A percentile compares a stretch with the other conserved stretches of the same genome.
These are phyloP conservation scores for Ophiocordyceps robertsii DNA, from an alignment of 2,329 filamentous ascomycete genomes.

Conservation along the genomic window DNA sequence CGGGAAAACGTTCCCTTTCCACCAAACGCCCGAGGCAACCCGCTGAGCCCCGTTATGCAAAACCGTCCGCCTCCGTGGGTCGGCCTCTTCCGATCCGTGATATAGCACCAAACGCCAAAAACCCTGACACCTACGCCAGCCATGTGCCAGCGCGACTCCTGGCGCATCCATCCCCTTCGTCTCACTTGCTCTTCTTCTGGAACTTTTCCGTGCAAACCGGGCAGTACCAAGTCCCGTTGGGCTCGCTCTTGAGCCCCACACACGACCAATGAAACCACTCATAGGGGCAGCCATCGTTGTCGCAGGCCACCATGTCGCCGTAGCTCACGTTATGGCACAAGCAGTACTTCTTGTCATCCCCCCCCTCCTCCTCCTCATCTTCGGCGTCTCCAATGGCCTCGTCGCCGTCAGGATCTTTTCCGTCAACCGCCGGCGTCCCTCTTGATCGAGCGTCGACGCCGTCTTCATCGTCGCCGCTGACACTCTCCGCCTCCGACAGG, in stretches of 20 bases:
- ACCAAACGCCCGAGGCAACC: neutral
- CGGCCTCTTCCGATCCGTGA: no score
- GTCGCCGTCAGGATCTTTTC: slow-evolving; percentile 31
- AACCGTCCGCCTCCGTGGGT: no score
- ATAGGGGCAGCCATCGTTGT: slow-evolving; percentile 67
- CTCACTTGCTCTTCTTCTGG: slow-evolving; percentile 25
- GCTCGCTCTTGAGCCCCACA: slow-evolving; percentile 54
- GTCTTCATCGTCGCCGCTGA: slow-evolving; percentile 38
- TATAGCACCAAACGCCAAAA: neutral
- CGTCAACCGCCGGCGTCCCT: slow-evolving; percentile 18
- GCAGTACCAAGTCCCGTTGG: slow-evolving; percentile 55
- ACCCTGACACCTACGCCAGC: neutral
- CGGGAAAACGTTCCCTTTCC: neutral
- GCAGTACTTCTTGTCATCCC: slow-evolving; percentile 72
- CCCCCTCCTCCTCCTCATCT: slow-evolving; percentile 48
- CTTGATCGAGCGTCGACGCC: slow-evolving; percentile 17
- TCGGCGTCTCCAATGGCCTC: slow-evolving; percentile 42
- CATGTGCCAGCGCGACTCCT: neutral
- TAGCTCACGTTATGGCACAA: slow-evolving; percentile 73
- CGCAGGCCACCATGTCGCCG: slow-evolving; percentile 81
- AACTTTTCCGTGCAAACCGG: slow-evolving; percentile 44
- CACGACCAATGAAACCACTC: slow-evolving; percentile 85
- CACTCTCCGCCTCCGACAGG: slow-evolving; percentile 48
- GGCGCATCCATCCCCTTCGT: neutral
- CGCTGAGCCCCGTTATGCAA: no score